phyloP scores from a whole-genome alignment of 75 land plant genomes.

The Pinus tabuliformis region DNA sequence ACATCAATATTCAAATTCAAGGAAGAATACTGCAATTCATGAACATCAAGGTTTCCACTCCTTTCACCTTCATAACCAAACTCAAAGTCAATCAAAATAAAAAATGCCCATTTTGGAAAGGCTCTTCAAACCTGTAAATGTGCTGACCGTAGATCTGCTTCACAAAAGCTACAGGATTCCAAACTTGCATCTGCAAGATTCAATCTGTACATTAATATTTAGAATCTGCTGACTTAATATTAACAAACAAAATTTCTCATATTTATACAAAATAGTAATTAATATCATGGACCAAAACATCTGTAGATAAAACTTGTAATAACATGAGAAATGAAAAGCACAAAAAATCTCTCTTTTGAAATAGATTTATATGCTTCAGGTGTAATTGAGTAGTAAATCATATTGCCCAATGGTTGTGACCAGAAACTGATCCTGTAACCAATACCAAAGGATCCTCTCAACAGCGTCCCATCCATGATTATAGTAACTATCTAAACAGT shows the following conservation, averaged over 20 bases:
- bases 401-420: not conserved
- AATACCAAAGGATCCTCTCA: not conserved
- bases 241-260: not conserved
- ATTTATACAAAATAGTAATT: not conserved
- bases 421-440: not conserved
- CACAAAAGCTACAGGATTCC: slow-evolving; percentile 69
- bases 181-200: slow-evolving; percentile 67
- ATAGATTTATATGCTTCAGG: too few species aligned
- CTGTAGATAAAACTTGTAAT: too few species aligned
- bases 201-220: not conserved
- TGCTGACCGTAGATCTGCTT: slow-evolving; percentile 83
- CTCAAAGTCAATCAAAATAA: not conserved
- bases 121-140: slow-evolving; percentile 71
- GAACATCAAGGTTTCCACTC: not conserved
- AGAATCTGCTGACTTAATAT: not conserved
- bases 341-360: too few species aligned
- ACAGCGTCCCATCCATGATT: too few species aligned
- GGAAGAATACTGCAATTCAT: not conserved
- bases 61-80: not conserved
- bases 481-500: not conserved
- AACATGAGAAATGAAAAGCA: not conserved
- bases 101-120: not conserved
- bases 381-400: not conserved
- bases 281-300: not conserved
- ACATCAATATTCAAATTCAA: not conserved